Base-by-base conservation (phyloP, 345 rosid genomes). In the Linum lewisii region DNA sequence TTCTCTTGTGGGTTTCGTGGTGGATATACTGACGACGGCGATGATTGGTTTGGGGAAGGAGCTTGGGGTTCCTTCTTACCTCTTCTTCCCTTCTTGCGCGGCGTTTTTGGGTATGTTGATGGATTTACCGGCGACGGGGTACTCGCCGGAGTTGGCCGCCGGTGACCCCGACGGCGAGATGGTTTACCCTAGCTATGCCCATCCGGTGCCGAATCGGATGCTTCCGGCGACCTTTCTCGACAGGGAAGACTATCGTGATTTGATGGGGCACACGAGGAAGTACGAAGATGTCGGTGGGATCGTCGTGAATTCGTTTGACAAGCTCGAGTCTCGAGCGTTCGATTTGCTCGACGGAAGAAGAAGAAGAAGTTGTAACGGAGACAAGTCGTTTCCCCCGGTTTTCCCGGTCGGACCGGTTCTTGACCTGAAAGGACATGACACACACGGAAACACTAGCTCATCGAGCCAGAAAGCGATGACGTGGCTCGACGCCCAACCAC, bases 291-390 rank as follows among this genome's bases (percentile, higher is more conserved):
- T 37, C 1, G 34, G 34, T 49, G 66, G 71, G 6, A 67, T 67
- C 24, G 19, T 67, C 22, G 38, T 67, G 20, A 67, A 67, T 49
- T 55, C 61, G 7, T 67, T 26, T 1, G 11, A 0, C 47, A 62
- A 55, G 52, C 66, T 61, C 2, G 71, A 67, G 47, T 29, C 71
- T 9, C 51, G 45, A n/a, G 66, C 65, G 0, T 11, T 67, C 2
- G n/a, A 54, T 29, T 60, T 60, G 3, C 10, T 61, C 14, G 56
- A 19, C 20, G n/a, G n/a, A n/a, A n/a, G n/a, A 29, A 29, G 34
- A 4, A 4, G 34, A 29, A 0, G 34, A 8, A 29, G 34, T 29
- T 29, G 61, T 1, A 13, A 26, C 3, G 50, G 24, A 2, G 61
- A 47, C 2, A 60, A 18, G 15, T 42, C 16, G 19, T 42, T 19